These are phyloP conservation scores for Fusarium fujikuroi DNA, from an alignment of 2,329 filamentous ascomycete species.

Conservation along the genomic window DNA sequence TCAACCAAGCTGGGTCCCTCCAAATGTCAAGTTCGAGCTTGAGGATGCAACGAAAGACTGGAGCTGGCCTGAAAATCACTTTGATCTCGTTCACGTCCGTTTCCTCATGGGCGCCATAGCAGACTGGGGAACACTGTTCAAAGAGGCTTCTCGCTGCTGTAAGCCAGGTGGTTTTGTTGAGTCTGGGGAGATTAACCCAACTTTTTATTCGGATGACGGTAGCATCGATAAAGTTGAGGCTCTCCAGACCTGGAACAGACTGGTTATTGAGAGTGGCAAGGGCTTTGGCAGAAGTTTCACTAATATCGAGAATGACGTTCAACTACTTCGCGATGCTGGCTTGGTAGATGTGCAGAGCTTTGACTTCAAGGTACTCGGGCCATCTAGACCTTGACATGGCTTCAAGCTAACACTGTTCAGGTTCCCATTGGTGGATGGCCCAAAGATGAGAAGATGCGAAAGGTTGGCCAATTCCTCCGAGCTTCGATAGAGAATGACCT, in stretches of 20 bases:
- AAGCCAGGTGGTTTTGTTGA: not conserved
- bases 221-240: not conserved
- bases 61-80: not conserved
- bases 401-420: not conserved
- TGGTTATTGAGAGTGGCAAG: not conserved
- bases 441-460: conserved; percentile 6
- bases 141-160: not conserved
- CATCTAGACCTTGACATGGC: too few species aligned
- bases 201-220: not conserved
- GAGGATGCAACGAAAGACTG: not conserved
- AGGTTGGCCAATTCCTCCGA: conserved; percentile 5
- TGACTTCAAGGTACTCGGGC: not conserved
- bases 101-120: not conserved
- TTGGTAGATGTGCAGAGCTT: not conserved
- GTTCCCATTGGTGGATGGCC: conserved; percentile 10
- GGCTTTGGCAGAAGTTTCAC: not conserved
- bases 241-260: not conserved
- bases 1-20: not conserved
- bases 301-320: not conserved
- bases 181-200: not conserved
- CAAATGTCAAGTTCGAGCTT: not conserved
- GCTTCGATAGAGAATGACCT: conserved; percentile 19
- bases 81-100: not conserved
- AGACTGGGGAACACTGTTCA: not conserved
- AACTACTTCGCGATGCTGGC: not conserved